Evolutionary conservation across 2,329 filamentous ascomycete species (phyloP).

Genomic region (Ophiocordyceps unilateralis): DNA sequence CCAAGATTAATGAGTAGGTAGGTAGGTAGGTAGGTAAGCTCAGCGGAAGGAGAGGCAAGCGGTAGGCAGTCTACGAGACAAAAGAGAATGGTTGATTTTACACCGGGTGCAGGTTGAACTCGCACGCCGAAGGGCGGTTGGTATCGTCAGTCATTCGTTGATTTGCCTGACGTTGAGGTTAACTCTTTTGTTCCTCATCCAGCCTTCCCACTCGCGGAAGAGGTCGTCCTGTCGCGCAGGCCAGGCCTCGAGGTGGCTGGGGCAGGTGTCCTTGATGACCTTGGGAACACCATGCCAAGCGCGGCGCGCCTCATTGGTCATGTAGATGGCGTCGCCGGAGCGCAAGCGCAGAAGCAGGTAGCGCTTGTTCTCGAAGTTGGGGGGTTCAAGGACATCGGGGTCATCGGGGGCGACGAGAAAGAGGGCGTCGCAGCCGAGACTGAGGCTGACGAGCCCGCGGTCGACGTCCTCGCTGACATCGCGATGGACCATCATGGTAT

Average conservation of each 20-base stretch:
- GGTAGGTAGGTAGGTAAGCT: neutral
- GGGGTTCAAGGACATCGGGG: constrained; percentile 6
- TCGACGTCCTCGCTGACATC: constrained; percentile 81
- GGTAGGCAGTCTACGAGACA: neutral
- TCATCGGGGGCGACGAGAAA: constrained; percentile 62
- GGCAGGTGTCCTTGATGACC: constrained; percentile 65
- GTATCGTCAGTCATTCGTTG: constrained; percentile 28
- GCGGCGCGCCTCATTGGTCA: constrained; percentile 66
- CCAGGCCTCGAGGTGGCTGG: constrained; percentile 57
- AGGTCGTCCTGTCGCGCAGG: constrained; percentile 35
- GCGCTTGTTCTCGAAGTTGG: constrained; percentile 20
- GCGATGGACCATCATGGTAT: constrained; percentile 82
- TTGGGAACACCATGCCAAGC: constrained; percentile 95
- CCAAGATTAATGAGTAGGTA: neutral
- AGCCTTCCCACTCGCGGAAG: constrained; percentile 59
- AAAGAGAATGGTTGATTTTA: neutral
- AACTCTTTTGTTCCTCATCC: constrained; percentile 77
- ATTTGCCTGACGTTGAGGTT: constrained; percentile 92
- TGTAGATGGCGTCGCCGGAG: constrained; percentile 81
- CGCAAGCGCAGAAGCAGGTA: constrained; percentile 49
- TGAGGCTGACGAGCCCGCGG: constrained; percentile 66
- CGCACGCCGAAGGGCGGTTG: too few species aligned
- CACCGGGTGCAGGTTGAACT: too few species aligned
- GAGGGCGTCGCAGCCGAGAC: constrained; percentile 75
- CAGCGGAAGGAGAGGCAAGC: neutral